These are phyloP conservation scores for Saccharomycopsis synnaedendra DNA, from an alignment of 805 yeast species.

Conservation along the genomic window DNA sequence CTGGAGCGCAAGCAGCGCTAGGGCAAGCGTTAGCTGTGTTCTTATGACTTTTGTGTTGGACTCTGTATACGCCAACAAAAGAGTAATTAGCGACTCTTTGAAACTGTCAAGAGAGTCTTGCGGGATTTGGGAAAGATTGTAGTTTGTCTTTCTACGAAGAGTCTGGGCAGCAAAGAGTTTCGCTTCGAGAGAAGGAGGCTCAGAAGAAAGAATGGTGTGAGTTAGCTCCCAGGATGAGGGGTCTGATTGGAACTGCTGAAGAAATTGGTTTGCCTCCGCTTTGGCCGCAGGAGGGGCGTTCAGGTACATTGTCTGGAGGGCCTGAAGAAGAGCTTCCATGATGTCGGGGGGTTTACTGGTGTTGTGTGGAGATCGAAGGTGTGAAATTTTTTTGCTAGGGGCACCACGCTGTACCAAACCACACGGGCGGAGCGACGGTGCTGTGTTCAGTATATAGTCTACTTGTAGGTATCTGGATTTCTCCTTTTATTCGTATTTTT, in stretches of 20 bases:
- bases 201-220: too few species aligned
- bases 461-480: too few species aligned
- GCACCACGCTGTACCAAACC: too few species aligned
- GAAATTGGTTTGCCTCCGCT: slow-evolving; percentile 36
- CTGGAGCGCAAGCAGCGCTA: slow-evolving; percentile 77
- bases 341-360: too few species aligned
- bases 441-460: too few species aligned
- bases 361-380: too few species aligned
- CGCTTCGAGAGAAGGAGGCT: slow-evolving; percentile 19
- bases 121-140: slow-evolving; percentile 74
- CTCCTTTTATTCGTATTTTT: too few species aligned
- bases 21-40: slow-evolving; percentile 71
- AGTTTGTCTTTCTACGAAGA: slow-evolving; percentile 68
- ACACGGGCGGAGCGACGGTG: too few species aligned
- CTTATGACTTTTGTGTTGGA: slow-evolving; percentile 45
- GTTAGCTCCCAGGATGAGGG: too few species aligned
- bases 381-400: too few species aligned
- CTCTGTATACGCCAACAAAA: slow-evolving; percentile 40
- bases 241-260: slow-evolving; percentile 33
- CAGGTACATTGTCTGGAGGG: slow-evolving; percentile 38
- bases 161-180: slow-evolving; percentile 89
- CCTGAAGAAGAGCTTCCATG: slow-evolving; percentile 21
- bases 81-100: slow-evolving; percentile 52
- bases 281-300: slow-evolving; percentile 28
- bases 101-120: slow-evolving; percentile 43